Conservation (phyloP, 352 stramenopile species). For the Phytophthora colocasiae region DNA sequence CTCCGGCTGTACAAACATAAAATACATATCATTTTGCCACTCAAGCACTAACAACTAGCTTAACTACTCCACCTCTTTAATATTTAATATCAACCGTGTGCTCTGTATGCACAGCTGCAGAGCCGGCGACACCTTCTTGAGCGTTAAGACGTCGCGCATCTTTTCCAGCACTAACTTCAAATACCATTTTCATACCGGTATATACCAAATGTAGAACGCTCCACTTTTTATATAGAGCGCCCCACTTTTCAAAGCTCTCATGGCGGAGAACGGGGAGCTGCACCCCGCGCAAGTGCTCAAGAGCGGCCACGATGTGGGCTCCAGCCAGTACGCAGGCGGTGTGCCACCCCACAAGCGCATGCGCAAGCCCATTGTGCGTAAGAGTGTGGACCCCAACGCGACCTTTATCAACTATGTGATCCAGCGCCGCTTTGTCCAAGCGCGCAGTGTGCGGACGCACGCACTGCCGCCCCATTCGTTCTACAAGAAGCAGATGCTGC, state of each 20-base stretch:
- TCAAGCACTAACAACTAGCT: background rate
- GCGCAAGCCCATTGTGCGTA: conserved; percentile 89
- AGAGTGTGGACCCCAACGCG: conserved; percentile 87
- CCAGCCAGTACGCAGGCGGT: conserved; percentile 69
- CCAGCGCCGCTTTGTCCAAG: conserved; percentile 73
- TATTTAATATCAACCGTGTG: conserved; percentile 34
- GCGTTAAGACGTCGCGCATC: conserved; percentile 66
- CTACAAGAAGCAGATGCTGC: conserved; percentile 88
- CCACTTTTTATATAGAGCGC: conserved; percentile 3
- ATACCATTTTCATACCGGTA: conserved; percentile 1
- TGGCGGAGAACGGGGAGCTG: conserved; percentile 59
- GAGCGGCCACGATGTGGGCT: conserved; percentile 79
- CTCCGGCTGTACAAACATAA: conserved; percentile 24
- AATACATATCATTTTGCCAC: background rate
- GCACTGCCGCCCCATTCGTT: conserved; percentile 81
- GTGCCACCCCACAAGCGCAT: conserved; percentile 82
- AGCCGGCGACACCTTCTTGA: conserved; percentile 59
- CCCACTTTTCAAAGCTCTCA: background rate
- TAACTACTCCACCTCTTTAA: conserved; percentile 31
- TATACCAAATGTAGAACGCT: conserved; percentile 5
- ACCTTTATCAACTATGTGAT: conserved; percentile 88
- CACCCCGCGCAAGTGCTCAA: conserved; percentile 81
- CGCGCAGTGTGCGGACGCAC: conserved; percentile 51
- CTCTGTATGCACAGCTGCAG: conserved; percentile 59
- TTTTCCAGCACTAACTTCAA: background rate